phyloP scores from a whole-genome alignment of 2,329 filamentous ascomycete genomes.

The Talaromyces marneffei region DNA sequence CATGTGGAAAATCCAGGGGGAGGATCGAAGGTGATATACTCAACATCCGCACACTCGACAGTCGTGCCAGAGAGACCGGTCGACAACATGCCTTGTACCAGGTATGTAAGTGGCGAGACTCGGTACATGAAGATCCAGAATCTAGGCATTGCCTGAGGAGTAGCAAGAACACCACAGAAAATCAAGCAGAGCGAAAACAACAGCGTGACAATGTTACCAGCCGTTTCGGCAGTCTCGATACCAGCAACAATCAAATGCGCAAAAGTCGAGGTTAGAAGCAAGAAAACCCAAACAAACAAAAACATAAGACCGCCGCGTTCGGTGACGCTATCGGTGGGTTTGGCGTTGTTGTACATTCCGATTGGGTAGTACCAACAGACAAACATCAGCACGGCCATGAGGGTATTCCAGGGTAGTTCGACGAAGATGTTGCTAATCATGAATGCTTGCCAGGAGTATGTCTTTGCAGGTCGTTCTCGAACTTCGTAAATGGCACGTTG shows the following conservation, averaged over 20 bases:
- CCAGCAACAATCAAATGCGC: conserved; percentile 68
- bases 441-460: conserved; percentile 70
- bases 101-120: conserved; percentile 60
- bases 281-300: conserved; percentile 58
- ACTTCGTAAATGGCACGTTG: conserved; percentile 56
- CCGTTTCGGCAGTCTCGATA: conserved; percentile 63
- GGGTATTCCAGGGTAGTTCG: conserved; percentile 61
- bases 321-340: conserved; percentile 33
- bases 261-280: conserved; percentile 67
- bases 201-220: conserved; percentile 57
- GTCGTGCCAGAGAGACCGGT: conserved; percentile 27
- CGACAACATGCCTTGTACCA: conserved; percentile 39
- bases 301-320: conserved; percentile 61
- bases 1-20: conserved; percentile 60
- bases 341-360: conserved; percentile 41
- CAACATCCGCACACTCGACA: conserved; percentile 30
- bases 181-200: conserved; percentile 54
- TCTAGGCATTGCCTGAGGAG: conserved; percentile 53
- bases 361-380: conserved; percentile 65
- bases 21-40: conserved; percentile 29
- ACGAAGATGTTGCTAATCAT: conserved; percentile 65
- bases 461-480: conserved; percentile 58
- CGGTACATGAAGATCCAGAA: conserved; percentile 79
- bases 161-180: conserved; percentile 60
- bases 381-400: conserved; percentile 59